phyloP scores from a whole-genome alignment of 257 asterid genomes.

The Apocynum venetum region DNA sequence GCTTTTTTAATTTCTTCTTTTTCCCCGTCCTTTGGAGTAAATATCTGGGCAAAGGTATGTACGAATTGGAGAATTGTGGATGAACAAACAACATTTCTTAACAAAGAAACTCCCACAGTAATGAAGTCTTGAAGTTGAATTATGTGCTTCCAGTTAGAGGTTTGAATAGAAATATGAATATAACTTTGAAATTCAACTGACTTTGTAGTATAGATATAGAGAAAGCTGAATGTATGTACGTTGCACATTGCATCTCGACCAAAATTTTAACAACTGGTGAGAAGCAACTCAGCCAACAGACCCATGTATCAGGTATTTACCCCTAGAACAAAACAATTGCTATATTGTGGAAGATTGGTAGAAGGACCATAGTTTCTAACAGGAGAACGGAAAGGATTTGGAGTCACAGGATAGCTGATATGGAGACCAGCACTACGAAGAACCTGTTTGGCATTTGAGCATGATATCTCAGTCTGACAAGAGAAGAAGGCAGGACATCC shows the following conservation, averaged over 20 bases:
- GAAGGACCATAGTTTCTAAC: slow-evolving; percentile 27
- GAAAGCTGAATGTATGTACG: not conserved
- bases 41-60: not conserved
- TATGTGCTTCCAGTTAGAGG: not conserved
- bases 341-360: slow-evolving; percentile 27
- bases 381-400: slow-evolving; percentile 42
- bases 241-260: not conserved
- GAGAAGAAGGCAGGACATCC: slow-evolving; percentile 27
- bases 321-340: slow-evolving; percentile 35
- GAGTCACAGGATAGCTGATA: slow-evolving; percentile 31
- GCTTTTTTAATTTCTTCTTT: not conserved
- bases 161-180: not conserved
- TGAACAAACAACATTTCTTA: not conserved
- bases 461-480: slow-evolving; percentile 27
- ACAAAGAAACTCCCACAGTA: not conserved
- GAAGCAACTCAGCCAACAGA: not conserved
- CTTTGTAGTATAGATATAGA: not conserved
- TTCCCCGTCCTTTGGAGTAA: not conserved
- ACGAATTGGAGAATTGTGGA: not conserved
- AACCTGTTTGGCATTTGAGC: slow-evolving; percentile 24
- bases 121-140: not conserved
- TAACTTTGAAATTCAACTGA: not conserved
- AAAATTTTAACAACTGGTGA: not conserved
- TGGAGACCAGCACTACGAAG: slow-evolving; percentile 23
- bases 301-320: slow-evolving; percentile 28